Evolutionary conservation across 169 alveolate genomes (phyloP).

Genomic region (Plasmodium malariae): DNA sequence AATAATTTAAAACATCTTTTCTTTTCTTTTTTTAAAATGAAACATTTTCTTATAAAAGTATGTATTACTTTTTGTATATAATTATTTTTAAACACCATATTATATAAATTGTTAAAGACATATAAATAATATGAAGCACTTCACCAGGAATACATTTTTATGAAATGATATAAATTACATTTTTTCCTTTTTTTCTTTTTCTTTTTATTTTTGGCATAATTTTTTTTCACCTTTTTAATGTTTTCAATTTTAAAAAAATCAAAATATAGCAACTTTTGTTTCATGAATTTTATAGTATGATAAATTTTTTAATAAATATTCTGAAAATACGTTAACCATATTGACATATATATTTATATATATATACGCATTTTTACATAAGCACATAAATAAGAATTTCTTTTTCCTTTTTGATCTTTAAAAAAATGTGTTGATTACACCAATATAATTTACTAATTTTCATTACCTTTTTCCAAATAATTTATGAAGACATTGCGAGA

Average conservation of each 20-base stretch:
- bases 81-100: background rate
- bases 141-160: slow-evolving; percentile 18
- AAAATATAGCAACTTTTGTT: background rate
- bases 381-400: background rate
- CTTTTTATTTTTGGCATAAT: slow-evolving; percentile 22
- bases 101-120: slow-evolving; percentile 6
- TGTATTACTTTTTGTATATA: slow-evolving; percentile 1
- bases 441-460: slow-evolving; percentile 26
- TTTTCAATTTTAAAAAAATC: slow-evolving; percentile 6
- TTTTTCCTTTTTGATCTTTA: background rate
- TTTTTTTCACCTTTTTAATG: background rate
- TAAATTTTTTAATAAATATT: slow-evolving; percentile 7
- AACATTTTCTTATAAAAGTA: background rate
- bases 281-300: background rate
- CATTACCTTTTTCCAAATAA: slow-evolving; percentile 7
- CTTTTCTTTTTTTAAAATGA: no score
- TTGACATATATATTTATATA: background rate
- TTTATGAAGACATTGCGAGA: slow-evolving; percentile 12
- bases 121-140: slow-evolving; percentile 7
- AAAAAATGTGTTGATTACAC: slow-evolving; percentile 15
- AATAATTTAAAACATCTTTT: background rate
- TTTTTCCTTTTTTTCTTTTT: background rate
- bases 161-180: slow-evolving; percentile 11
- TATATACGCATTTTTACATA: background rate
- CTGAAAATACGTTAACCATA: background rate